Evolutionary conservation across 495 filamentous ascomycete genomes (phyloP), one percentile per base, ranked within the genome.

Genomic region (Cladorrhinum samala): DNA sequence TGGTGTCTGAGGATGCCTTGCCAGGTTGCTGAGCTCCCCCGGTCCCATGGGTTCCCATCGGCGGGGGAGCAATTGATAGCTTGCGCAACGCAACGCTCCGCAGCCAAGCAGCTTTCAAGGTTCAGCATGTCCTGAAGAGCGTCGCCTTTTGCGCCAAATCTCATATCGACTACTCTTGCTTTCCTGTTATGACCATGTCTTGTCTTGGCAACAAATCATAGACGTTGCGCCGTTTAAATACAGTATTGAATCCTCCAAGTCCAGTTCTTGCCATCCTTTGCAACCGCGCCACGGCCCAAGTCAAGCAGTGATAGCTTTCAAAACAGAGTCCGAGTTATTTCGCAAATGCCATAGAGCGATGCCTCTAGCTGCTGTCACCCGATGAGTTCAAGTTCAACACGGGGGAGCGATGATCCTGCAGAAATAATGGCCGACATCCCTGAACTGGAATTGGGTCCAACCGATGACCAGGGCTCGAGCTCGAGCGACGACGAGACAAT

Each of bases 341-440:
- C 23, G 20, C 43, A 46, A 5, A 33, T 33, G 27, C 27, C 5
- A 33, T 33, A 33, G 50, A 54, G 56, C 70, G 57, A 76, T 76
- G 73, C 62, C 53, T 65, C 50, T 36, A 46, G 60, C 48, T 49
- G 50, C 23, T 36, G 55, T 60, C 48, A 54, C 62, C 66, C 69
- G 62, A 81, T 81, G 76, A 81, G 70, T 74, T 66, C 67, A 57
- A 71, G 68, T 70, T 64, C 64, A 57, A 51, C 60, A 62, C 75
- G 72, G 62, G 72, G 64, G 60, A 70, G 75, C 56, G 67, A 74
- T 70, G 77, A 69, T 60, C 69, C 57, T 58, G 64, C 54, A 43
- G 56, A 63, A 42, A 56, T 48, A 55, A 73, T 74, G 72, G 71
- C 68, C 50, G 61, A 68, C 61, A 65, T 67, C 64, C 63, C 66